Evolutionary conservation across 2,329 filamentous ascomycete species (phyloP), one percentile per base, ranked within the genome.

Genomic region (Aureobasidium sp.): DNA sequence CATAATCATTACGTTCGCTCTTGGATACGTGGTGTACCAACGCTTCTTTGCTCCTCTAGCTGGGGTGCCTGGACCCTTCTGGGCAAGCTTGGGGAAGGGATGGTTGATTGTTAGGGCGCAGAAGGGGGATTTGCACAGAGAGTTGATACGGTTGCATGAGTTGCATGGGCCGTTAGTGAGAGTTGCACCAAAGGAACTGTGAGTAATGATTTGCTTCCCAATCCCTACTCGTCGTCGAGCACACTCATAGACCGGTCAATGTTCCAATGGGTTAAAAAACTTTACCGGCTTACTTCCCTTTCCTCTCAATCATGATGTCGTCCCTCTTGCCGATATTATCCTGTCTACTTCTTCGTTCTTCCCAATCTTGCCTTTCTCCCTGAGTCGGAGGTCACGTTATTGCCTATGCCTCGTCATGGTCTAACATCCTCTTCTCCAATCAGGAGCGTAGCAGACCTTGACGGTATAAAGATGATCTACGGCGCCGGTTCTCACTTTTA

Each of bases 401-500:
- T 31, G 5, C 29, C 29, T 31, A 10, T 10, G 10, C 29, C 10
- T 10, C 6, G 29, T 23, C 49, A n/a, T 19, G 21, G 6, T 17
- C 49, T 53, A 27, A 53, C 33, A 8, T 46, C 3, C 1, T 11
- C n/a, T 45, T 15, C 17, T 23, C 37, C n/a, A 21, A 27, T 4
- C 37, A 59, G 55, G 35, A 50, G 45, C 19, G 25, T 59, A 17
- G 43, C 55, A 21, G 55, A 59, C 21, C 55, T 59, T 2, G 45
- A 59, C 17, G 55, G 55, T 7, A 27, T 59, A 4, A 59, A 50
- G 9, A 49, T 59, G 35, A 50, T 59, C 35, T 59, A 59, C 21
- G 45, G 67, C n/a, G 67, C 73, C 2, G 72, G 72, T 1, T 67
- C 69, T 29, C 69, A 69, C 1, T 75, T 71, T 40, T 60, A 67